Percentiles rank a stretch among this genome's conserved stretches.
phyloP scores from a whole-genome alignment of 352 stramenopile species.

The Globisporangium paroecandrum region DNA sequence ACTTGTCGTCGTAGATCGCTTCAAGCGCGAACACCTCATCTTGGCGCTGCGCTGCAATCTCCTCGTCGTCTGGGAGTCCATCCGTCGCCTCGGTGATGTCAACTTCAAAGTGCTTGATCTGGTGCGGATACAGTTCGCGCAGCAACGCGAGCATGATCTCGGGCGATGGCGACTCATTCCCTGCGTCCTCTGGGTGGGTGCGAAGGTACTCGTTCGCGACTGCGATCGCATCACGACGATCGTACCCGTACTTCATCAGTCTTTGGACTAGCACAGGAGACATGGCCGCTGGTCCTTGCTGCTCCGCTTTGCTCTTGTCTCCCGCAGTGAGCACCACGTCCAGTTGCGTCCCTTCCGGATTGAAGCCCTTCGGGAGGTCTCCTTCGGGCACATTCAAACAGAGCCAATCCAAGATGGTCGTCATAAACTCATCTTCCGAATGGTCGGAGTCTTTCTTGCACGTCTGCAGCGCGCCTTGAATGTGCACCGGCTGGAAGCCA shows the following conservation, averaged over 20 bases:
- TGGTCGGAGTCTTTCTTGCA: slow-evolving; percentile 25
- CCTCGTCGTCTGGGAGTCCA: slow-evolving; percentile 27
- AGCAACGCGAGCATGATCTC: slow-evolving; percentile 37
- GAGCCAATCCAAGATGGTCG: slow-evolving; percentile 70
- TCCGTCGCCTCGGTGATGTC: slow-evolving; percentile 4
- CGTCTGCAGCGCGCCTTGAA: slow-evolving; percentile 39
- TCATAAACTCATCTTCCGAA: slow-evolving; percentile 32
- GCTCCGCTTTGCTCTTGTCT: slow-evolving; percentile 7
- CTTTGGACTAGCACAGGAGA: slow-evolving; percentile 52
- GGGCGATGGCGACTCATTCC: slow-evolving; percentile 36
- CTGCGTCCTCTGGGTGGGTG: slow-evolving; percentile 17
- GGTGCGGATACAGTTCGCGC: slow-evolving; percentile 33
- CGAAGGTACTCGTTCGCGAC: slow-evolving; percentile 44
- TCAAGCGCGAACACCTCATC: slow-evolving; percentile 80
- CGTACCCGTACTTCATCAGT: slow-evolving; percentile 80
- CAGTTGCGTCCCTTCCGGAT: slow-evolving; percentile 86
- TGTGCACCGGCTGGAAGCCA: slow-evolving; percentile 52
- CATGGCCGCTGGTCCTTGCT: slow-evolving; percentile 15
- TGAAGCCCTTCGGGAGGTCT: slow-evolving; percentile 82
- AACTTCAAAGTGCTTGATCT: slow-evolving; percentile 42
- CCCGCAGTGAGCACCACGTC: slow-evolving; percentile 59
- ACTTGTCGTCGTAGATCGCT: slow-evolving; percentile 80
- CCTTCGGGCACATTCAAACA: slow-evolving; percentile 74
- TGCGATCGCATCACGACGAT: slow-evolving; percentile 44
- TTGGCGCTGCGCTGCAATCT: slow-evolving; percentile 49